Evolutionary conservation across 257 asterid genomes (phyloP), one percentile per base, ranked within the genome.

Genomic region (Agastache rugosa): DNA sequence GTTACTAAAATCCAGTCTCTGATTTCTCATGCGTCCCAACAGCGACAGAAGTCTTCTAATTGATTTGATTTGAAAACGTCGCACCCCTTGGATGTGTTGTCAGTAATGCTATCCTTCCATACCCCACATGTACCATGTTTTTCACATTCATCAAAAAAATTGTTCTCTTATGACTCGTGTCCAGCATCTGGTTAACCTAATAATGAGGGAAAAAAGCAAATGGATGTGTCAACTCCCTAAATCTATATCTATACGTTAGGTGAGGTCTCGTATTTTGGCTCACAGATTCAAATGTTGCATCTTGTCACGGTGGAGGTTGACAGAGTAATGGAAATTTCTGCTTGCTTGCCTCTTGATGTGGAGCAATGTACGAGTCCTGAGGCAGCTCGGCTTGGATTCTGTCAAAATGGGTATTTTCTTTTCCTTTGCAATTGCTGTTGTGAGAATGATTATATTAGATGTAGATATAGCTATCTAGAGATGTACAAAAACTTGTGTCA

Each of bases 1-100:
- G 64, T 89, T 77, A 77, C 83, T 67, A 89, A 85, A 79, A 74
- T 89, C 75, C 88, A 79, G 73, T 85, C 90, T 66, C 88, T 85
- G 73, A 77, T 89, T 56, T 87, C 90, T 45, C 66, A 35, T 19
- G 76, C 87, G 14, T 82, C 89, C 34, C 79, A 80, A 22, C 80
- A 73, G 75, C 79, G 55, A 67, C 58, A 50, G 1, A 83, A 75
- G 69, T 54, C 81, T 19, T 77, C 86, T 69, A 82, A 59, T 39
- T 83, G 85, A 84, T 75, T 73, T 20, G 22, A 12, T 42, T 74
- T 51, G 45, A 61, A 22, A 11, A 67, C 19, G 25, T 12, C 5
- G 10, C 23, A 20, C 63, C 42, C 14, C 19, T 42, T 56, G 27
- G 20, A 59, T 37, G 9, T 42, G 55, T 25, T 51, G 17, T 73